These are phyloP conservation scores for Gaertneriomyces sp. DNA, from an alignment of 192 early-diverging fungal genomes.

Conservation along the genomic window DNA sequence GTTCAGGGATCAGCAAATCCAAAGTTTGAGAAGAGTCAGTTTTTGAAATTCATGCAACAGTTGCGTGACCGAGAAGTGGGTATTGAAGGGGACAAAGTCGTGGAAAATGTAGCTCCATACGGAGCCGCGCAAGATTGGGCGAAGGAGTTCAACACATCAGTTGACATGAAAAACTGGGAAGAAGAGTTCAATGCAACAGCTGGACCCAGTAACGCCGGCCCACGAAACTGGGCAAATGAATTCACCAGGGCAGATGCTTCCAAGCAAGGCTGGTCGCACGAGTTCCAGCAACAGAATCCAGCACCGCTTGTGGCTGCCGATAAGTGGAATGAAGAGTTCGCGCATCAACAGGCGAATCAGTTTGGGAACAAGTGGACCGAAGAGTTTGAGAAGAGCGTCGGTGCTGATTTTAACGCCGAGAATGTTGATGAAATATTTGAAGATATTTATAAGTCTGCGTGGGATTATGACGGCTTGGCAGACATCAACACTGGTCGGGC, in stretches of 20 bases:
- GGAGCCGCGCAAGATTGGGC: slow-evolving; percentile 40
- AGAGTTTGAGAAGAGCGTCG: slow-evolving; percentile 14
- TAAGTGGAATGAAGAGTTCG: too few relatives aligned
- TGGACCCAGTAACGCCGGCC: too few relatives aligned
- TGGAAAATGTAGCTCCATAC: slow-evolving; percentile 50
- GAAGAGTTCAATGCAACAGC: slow-evolving; percentile 51
- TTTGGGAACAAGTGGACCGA: not conserved
- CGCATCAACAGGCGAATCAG: too few relatives aligned
- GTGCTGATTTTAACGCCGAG: not conserved
- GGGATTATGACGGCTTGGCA: slow-evolving; percentile 18
- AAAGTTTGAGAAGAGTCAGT: slow-evolving; percentile 90
- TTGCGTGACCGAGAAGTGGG: slow-evolving; percentile 82
- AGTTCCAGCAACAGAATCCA: too few relatives aligned
- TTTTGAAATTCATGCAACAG: slow-evolving; percentile 89
- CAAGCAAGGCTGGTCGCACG: too few relatives aligned
- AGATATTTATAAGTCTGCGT: slow-evolving; percentile 16
- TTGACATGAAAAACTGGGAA: slow-evolving; percentile 48
- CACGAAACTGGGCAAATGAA: not conserved
- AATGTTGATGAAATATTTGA: slow-evolving; percentile 4
- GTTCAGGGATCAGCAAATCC: slow-evolving; percentile 77
- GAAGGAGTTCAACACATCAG: slow-evolving; percentile 33
- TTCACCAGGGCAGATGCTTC: not conserved
- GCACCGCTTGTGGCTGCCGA: too few relatives aligned
- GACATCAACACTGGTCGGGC: slow-evolving; percentile 5
- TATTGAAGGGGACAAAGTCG: slow-evolving; percentile 87